These are phyloP conservation scores for Nigrograna mackinnonii DNA, from an alignment of 2,329 filamentous ascomycete species.

Conservation along the genomic window DNA sequence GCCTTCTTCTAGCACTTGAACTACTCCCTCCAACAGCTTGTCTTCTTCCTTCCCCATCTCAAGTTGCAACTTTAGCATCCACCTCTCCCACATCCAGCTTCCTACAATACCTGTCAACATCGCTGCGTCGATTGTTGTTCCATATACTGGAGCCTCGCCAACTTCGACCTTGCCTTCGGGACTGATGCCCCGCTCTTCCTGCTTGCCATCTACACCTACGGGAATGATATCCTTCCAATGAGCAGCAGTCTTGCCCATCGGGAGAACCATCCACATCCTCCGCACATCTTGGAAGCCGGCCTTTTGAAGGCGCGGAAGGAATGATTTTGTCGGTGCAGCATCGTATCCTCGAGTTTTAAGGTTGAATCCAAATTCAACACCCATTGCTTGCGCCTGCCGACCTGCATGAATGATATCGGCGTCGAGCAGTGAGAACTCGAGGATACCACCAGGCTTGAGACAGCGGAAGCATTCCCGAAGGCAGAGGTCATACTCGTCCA, in stretches of 20 bases:
- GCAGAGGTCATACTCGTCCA: slow-evolving; percentile 86
- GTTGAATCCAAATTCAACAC: slow-evolving; percentile 89
- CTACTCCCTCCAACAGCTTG: slow-evolving; percentile 58
- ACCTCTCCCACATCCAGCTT: slow-evolving; percentile 93
- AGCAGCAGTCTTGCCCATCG: slow-evolving; percentile 65
- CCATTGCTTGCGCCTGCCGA: slow-evolving; percentile 76
- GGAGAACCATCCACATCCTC: slow-evolving; percentile 86
- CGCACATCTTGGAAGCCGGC: slow-evolving; percentile 81
- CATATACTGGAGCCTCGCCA: slow-evolving; percentile 29
- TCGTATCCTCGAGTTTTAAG: slow-evolving; percentile 91
- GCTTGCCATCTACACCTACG: slow-evolving; percentile 32
- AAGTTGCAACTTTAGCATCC: slow-evolving; percentile 85
- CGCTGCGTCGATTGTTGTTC: slow-evolving; percentile 67
- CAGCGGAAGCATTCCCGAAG: slow-evolving; percentile 86
- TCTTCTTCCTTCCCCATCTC: slow-evolving; percentile 74
- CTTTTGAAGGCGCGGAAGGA: slow-evolving; percentile 72
- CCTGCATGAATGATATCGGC: slow-evolving; percentile 87
- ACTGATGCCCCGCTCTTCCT: slow-evolving; percentile 41
- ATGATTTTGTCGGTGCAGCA: slow-evolving; percentile 78
- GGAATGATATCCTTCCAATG: slow-evolving; percentile 41
- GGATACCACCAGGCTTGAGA: slow-evolving; percentile 87
- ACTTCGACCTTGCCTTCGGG: slow-evolving; percentile 36
- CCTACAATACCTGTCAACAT: slow-evolving; percentile 81
- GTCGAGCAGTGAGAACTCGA: slow-evolving; percentile 90
- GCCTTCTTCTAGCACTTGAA: slow-evolving; percentile 63